These are phyloP conservation scores for Botrytis aclada DNA, from an alignment of 2,329 filamentous ascomycete species.

Conservation along the genomic window DNA sequence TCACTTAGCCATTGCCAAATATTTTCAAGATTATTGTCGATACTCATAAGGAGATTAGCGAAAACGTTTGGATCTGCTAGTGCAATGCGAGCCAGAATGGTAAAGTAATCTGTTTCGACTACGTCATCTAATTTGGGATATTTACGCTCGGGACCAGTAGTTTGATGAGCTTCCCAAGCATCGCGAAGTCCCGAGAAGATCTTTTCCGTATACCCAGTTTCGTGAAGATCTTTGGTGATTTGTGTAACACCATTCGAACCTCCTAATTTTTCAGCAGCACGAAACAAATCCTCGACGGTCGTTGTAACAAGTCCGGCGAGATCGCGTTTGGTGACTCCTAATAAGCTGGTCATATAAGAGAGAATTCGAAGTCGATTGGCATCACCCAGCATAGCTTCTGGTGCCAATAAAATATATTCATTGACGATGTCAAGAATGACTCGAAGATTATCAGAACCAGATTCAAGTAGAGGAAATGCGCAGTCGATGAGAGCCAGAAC, in stretches of 20 bases:
- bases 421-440: slow-evolving; percentile 64
- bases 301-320: slow-evolving; percentile 56
- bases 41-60: slow-evolving; percentile 51
- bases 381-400: slow-evolving; percentile 62
- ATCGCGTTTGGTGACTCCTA: slow-evolving; percentile 55
- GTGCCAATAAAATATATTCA: slow-evolving; percentile 67
- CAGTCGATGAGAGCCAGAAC: slow-evolving; percentile 62
- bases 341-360: slow-evolving; percentile 48
- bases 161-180: slow-evolving; percentile 72
- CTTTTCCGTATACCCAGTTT: slow-evolving; percentile 58
- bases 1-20: slow-evolving; percentile 58
- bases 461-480: slow-evolving; percentile 63
- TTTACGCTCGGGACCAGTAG: slow-evolving; percentile 74
- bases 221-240: slow-evolving; percentile 64
- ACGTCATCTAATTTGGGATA: slow-evolving; percentile 68
- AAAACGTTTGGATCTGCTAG: slow-evolving; percentile 72
- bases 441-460: slow-evolving; percentile 61
- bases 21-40: slow-evolving; percentile 42
- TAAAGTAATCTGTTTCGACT: slow-evolving; percentile 81
- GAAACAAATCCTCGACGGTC: slow-evolving; percentile 64
- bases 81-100: slow-evolving; percentile 74
- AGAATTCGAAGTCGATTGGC: slow-evolving; percentile 50
- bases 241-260: slow-evolving; percentile 58
- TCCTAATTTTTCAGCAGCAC: slow-evolving; percentile 59
- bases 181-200: slow-evolving; percentile 65